Evolutionary conservation across 352 stramenopile species (phyloP), one percentile per base, ranked within the genome.

Genomic region (Globisporangium takayamanum): DNA sequence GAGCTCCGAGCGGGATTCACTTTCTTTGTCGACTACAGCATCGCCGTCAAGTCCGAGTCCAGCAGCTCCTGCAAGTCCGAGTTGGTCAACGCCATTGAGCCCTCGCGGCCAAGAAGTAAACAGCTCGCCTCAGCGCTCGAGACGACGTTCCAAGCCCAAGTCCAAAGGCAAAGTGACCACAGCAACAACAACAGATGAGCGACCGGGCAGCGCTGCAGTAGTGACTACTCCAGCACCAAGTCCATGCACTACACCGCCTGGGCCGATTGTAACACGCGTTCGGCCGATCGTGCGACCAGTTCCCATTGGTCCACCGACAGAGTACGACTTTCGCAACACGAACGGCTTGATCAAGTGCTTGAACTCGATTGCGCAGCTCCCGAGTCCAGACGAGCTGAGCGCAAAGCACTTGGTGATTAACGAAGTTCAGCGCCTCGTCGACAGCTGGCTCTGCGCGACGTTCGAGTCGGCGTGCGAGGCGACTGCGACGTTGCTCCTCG

Each of bases 311-410:
- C 79, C 79, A 10, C 71, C 82, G 2, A 81, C 64, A 10, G 85
- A 90, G 59, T 92, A 89, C 63, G 85, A 94, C 57, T 67, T 88
- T n/a, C 68, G 80, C 26, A 88, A 85, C 69, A 88, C 85, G 5
- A 89, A 88, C 42, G 78, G 81, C 0, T 62, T 94, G 30, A 81
- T 92, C 79, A 92, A 92, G 63, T 89, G 79, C 41, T 65, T 91
- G 36, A 89, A 90, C 55, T 58, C 73, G 26, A 68, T 92, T 18
- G 80, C 78, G 7, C 81, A 69, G 53, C 59, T 88, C 30, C 73
- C 80, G 18, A 83, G 63, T 4, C 58, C 71, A 0, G 80, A 92
- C 20, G 71, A 87, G 46, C 62, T 93, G 28, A 80, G 67, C 45
- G 68, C 60, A 48, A 93, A 93, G 65, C 83, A 95, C 58, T 63